These are phyloP conservation scores for Triadica sebifera DNA, from an alignment of 345 rosid genomes.

Conservation along the genomic window DNA sequence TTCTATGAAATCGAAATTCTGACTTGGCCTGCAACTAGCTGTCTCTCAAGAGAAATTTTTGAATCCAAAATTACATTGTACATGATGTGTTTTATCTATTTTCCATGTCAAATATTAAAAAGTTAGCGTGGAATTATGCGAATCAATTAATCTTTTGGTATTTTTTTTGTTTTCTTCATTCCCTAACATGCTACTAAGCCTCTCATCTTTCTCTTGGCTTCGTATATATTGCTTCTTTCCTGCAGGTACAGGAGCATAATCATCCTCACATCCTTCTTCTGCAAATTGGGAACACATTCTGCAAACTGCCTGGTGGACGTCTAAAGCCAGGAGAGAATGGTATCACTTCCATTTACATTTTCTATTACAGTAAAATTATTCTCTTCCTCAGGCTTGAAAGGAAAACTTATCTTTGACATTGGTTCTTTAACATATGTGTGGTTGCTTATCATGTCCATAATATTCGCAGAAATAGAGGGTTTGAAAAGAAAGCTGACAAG, in stretches of 20 bases:
- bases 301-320: constrained; percentile 99
- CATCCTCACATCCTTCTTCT: constrained; percentile 97
- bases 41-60: background rate
- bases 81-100: too few species aligned
- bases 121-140: too few species aligned
- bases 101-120: too few species aligned
- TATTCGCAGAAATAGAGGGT: constrained; percentile 75
- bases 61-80: background rate
- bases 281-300: constrained; percentile 93
- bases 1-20: background rate
- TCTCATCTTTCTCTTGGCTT: background rate
- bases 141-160: background rate
- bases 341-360: constrained; percentile 19
- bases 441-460: constrained; percentile 5
- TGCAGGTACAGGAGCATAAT: constrained; percentile 96
- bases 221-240: constrained; percentile 6
- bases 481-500: constrained; percentile 89
- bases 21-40: background rate
- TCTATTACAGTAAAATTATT: background rate
- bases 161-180: background rate
- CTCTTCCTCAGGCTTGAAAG: background rate
- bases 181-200: background rate
- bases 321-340: constrained; percentile 97
- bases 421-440: background rate
- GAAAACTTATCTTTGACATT: background rate